These are phyloP conservation scores for Plantago lanceolata DNA, from an alignment of 305 asterid genomes.

Conservation along the genomic window DNA sequence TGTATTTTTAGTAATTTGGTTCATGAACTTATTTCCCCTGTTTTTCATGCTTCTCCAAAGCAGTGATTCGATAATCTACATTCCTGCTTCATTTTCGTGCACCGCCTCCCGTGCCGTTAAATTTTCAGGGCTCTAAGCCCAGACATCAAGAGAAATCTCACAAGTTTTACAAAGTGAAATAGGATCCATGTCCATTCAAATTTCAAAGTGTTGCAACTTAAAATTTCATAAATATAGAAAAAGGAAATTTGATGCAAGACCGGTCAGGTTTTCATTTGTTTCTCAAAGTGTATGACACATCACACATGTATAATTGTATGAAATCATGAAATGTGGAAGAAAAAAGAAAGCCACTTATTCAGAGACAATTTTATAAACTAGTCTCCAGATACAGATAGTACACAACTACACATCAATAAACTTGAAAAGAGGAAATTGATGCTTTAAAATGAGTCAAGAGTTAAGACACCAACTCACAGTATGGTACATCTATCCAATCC, in stretches of 20 bases:
- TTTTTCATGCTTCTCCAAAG: background rate
- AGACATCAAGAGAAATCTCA: background rate
- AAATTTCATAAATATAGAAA: background rate
- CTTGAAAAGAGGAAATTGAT: no score
- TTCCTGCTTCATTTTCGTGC: background rate
- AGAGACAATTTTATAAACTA: background rate
- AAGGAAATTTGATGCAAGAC: background rate
- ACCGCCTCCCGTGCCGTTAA: background rate
- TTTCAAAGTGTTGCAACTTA: background rate
- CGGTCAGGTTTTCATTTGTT: background rate
- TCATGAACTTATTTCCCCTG: no score
- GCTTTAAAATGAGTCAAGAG: background rate
- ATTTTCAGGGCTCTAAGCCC: background rate
- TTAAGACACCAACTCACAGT: slow-evolving; percentile 37
- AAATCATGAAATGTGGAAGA: background rate
- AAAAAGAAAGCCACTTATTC: no score
- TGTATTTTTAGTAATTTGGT: no score
- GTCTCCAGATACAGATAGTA: background rate
- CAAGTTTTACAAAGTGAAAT: background rate
- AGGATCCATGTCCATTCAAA: background rate
- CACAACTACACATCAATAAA: background rate
- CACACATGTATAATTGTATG: background rate
- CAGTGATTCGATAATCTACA: background rate
- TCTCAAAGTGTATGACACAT: background rate
- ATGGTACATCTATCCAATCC: slow-evolving; percentile 79